Percentiles rank a stretch among this genome's conserved stretches.
Conservation (phyloP, 768 basidiomycete species). For the Chalciporus sphaerocephalus region DNA sequence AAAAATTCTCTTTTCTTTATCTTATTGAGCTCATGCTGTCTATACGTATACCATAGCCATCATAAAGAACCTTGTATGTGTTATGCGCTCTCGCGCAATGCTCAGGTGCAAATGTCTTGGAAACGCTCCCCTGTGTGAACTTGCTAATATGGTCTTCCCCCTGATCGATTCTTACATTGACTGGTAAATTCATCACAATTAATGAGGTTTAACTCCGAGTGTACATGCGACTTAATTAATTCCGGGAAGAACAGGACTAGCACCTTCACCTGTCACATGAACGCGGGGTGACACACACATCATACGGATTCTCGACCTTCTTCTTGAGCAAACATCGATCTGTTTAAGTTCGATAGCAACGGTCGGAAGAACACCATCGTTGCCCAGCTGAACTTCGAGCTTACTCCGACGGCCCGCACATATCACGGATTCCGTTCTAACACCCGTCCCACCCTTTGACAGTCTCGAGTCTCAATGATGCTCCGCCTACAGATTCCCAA, state of each 20-base stretch:
- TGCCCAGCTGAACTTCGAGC: neutral
- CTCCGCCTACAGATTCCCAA: neutral
- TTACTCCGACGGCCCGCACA: neutral
- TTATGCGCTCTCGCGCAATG: neutral
- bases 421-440: neutral
- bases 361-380: neutral
- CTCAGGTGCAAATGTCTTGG: neutral
- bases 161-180: too few relatives aligned
- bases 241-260: too few relatives aligned
- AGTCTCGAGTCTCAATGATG: neutral
- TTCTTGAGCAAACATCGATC: too few relatives aligned
- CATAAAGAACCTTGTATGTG: conserved; percentile 13
- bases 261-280: too few relatives aligned
- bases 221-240: too few relatives aligned
- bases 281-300: too few relatives aligned
- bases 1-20: conserved; percentile 1
- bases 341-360: too few relatives aligned
- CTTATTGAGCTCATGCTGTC: conserved; percentile 20
- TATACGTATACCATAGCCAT: conserved; percentile 28
- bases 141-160: too few relatives aligned
- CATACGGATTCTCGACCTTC: too few relatives aligned
- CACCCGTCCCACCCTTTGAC: neutral
- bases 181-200: too few relatives aligned
- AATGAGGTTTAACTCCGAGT: too few relatives aligned
- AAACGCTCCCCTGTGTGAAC: too few relatives aligned